Evolutionary conservation across 352 stramenopile species (phyloP).

Genomic region (Phytophthora nicotianae): DNA sequence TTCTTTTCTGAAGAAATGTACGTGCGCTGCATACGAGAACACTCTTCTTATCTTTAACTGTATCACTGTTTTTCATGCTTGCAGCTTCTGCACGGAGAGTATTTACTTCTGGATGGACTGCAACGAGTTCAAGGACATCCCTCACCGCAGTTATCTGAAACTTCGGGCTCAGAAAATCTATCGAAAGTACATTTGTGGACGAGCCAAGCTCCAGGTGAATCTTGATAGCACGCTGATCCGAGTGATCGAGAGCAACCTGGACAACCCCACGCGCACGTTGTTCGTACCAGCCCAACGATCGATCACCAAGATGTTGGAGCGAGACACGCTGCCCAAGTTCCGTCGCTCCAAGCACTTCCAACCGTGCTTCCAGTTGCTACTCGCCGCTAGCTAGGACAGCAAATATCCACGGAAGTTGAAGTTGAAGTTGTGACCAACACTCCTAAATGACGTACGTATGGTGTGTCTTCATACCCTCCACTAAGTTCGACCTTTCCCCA

Average conservation of each 20-base stretch:
- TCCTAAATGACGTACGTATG: not conserved
- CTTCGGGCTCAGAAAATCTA: constrained; percentile 81
- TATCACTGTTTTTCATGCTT: constrained; percentile 8
- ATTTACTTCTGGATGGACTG: constrained; percentile 88
- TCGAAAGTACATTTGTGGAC: constrained; percentile 72
- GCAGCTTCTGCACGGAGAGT: constrained; percentile 77
- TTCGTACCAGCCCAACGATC: constrained; percentile 63
- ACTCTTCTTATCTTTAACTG: not conserved
- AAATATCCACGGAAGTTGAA: not conserved
- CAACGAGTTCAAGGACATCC: constrained; percentile 84
- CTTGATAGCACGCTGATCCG: constrained; percentile 53
- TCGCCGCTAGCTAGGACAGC: constrained; percentile 18
- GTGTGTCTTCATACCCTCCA: not conserved
- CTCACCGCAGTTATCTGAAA: constrained; percentile 75
- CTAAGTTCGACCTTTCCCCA: constrained; percentile 11
- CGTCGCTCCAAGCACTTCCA: constrained; percentile 69
- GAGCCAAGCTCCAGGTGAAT: not conserved
- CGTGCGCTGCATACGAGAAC: constrained; percentile 18
- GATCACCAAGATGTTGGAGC: constrained; percentile 81
- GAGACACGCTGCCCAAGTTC: constrained; percentile 79
- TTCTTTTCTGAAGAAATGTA: constrained; percentile 85
- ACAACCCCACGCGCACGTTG: constrained; percentile 60
- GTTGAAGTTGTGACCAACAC: constrained; percentile 5
- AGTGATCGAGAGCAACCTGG: constrained; percentile 60
- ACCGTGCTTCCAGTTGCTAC: constrained; percentile 45